Base-by-base conservation (phyloP, 1,284 basidiomycete genomes). In the Irpex lacteus region DNA sequence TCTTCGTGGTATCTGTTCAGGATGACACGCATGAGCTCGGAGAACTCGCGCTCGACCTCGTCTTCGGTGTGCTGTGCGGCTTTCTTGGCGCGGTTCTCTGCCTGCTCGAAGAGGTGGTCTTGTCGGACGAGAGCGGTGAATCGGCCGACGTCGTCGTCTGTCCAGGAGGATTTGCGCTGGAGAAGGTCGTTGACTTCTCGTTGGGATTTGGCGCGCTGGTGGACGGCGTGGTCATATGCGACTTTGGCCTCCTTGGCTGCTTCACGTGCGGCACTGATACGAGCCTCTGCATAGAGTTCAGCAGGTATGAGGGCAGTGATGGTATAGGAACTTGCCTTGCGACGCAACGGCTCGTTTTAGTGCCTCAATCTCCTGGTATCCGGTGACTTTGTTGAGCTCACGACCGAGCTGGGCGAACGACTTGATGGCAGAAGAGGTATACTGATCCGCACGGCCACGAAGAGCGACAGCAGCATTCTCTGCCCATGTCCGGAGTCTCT, bases 1-100 rank as follows among this genome's bases (percentile, higher is more conserved):
- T 98, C 96, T 76, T 98, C 96, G 78, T 98, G 96, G 75, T 98
- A 98, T 36, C 95, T 82, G 60, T 85, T 87, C 63, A 98, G 83
- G 70, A 98, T 98, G 3, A 86, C 81, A 64, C 89, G 88, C 89
- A 96, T 93, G 65, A 98, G 82, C 71, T 88, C 88, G 69, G 84
- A 90, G 75, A 98, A 97, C 69, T 91, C 92, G 58, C 84, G 83
- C 70, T 98, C 96, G 19, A 95, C 92, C 0, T 84, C 85, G 54
- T 86, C 81, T 71, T 98, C 96, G 1, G 87, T 82, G 50, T 84
- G 80, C 37, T 85, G 82, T 3, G 92, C 87, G 21, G 80, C 80
- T 6, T 75, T 75, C 70, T 95, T 94, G 0, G 91, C 86, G 6
- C 82, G 81, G 0, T 81, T 75, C 70, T 97, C 95, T 38, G 85